These are phyloP conservation scores for Westerdykella aurantiaca DNA, from an alignment of 2,329 filamentous ascomycete species.

Conservation along the genomic window DNA sequence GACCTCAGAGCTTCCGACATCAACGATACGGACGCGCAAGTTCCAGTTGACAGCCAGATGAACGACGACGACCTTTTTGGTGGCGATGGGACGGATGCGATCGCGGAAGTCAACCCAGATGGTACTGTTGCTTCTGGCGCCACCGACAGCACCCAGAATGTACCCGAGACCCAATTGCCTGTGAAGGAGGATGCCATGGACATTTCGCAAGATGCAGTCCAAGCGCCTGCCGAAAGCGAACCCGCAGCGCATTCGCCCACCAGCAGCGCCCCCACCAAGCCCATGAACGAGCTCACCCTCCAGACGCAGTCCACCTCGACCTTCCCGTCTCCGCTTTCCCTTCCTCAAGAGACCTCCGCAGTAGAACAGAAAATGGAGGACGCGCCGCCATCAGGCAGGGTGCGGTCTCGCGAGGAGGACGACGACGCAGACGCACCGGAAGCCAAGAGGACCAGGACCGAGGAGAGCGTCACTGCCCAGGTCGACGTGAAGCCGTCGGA, in stretches of 20 bases:
- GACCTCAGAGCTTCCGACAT: conserved; percentile 20
- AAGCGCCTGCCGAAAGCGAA: conserved; percentile 7
- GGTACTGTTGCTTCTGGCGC: neutral
- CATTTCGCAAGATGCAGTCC: conserved; percentile 13
- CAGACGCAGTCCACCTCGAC: conserved; percentile 16
- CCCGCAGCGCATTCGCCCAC: conserved; percentile 3
- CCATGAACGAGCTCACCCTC: conserved; percentile 30
- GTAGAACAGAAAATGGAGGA: conserved; percentile 36
- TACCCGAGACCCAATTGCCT: conserved; percentile 25
- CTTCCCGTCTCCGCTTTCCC: conserved; percentile 8
- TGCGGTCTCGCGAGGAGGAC: conserved; percentile 68
- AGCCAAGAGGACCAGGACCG: conserved; percentile 76
- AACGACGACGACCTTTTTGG: conserved; percentile 39
- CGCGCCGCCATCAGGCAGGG: conserved; percentile 37
- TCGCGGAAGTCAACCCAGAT: neutral
- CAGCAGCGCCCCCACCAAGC: conserved; percentile 24
- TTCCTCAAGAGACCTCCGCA: conserved; percentile 20
- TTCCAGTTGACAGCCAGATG: conserved; percentile 38
- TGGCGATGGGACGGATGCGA: conserved; percentile 1
- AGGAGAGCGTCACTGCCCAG: conserved; percentile 36
- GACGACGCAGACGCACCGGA: conserved; percentile 56
- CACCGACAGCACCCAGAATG: conserved; percentile 23
- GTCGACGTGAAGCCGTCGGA: conserved; percentile 43
- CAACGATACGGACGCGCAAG: conserved; percentile 41
- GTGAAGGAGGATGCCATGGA: conserved; percentile 24